Conservation (phyloP, 768 basidiomycete species). For the Kwoniella europaea region DNA sequence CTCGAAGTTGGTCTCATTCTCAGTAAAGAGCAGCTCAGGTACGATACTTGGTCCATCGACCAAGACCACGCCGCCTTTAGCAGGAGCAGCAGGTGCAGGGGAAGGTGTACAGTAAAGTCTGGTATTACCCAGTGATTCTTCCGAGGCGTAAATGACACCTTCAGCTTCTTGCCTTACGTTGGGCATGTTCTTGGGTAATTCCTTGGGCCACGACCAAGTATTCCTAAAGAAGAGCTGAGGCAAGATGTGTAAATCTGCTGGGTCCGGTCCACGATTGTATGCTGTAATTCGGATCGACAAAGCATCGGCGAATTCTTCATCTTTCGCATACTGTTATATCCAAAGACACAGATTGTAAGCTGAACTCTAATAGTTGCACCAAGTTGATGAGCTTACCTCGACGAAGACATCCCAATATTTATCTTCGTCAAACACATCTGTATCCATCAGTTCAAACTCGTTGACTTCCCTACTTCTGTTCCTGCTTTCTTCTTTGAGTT, state of each 20-base stretch:
- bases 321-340: constrained; percentile 99
- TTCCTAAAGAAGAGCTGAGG: constrained; percentile 98
- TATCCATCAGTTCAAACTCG: constrained; percentile 93
- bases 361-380: background rate
- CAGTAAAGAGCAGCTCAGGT: constrained; percentile 89
- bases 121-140: constrained; percentile 74
- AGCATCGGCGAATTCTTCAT: constrained; percentile 85
- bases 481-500: constrained; percentile 82
- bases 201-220: constrained; percentile 89
- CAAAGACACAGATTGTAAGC: no score
- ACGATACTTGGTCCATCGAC: constrained; percentile 69
- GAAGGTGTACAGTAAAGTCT: constrained; percentile 88
- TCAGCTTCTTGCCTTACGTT: constrained; percentile 57
- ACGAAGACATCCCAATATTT: constrained; percentile 98
- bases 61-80: constrained; percentile 64
- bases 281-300: constrained; percentile 91
- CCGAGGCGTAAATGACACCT: constrained; percentile 64
- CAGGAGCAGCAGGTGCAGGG: constrained; percentile 82
- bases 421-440: constrained; percentile 86
- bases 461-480: constrained; percentile 80
- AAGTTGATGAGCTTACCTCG: constrained; percentile 69
- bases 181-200: constrained; percentile 58
- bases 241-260: constrained; percentile 89
- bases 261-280: constrained; percentile 95
- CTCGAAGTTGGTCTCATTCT: constrained; percentile 94